A percentile compares a stretch with the other conserved stretches of the same genome.
Conservation (phyloP, 352 stramenopile genomes). For the Phytopythium chamaehyphon region DNA sequence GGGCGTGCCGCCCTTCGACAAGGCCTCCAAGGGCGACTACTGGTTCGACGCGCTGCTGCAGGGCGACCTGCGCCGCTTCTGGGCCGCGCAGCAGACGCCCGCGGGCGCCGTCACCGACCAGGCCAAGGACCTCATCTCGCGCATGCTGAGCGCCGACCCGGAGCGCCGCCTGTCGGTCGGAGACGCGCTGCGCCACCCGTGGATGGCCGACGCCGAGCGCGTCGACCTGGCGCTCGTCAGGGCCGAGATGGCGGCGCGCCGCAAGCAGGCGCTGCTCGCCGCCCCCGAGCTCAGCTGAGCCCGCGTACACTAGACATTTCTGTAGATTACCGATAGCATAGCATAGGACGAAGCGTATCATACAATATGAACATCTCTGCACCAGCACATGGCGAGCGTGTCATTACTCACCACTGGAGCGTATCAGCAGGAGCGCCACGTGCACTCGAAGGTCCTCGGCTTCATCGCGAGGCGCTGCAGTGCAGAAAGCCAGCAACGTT, state of each 20-base stretch:
- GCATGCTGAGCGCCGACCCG: conserved; percentile 57
- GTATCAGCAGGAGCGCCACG: too few relatives aligned
- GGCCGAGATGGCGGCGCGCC: conserved; percentile 33
- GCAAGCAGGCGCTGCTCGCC: conserved; percentile 18
- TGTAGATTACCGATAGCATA: conserved; percentile 3
- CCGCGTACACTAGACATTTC: background rate
- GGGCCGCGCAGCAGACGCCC: conserved; percentile 39
- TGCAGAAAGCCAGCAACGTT: too few relatives aligned
- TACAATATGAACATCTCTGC: conserved; percentile 2
- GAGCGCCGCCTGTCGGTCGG: conserved; percentile 53
- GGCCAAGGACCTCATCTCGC: conserved; percentile 68
- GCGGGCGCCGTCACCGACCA: conserved; percentile 35
- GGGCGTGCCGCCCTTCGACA: conserved; percentile 85
- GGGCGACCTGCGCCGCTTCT: conserved; percentile 53
- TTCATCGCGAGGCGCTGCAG: too few relatives aligned
- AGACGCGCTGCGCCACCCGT: conserved; percentile 56
- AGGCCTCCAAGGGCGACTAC: conserved; percentile 60
- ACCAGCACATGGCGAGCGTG: conserved; percentile 2
- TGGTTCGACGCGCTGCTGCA: conserved; percentile 67
- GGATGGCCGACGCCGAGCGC: conserved; percentile 38
- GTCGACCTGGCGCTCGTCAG: conserved; percentile 31
- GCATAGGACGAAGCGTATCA: background rate
- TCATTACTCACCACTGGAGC: too few relatives aligned
- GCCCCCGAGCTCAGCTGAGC: background rate
- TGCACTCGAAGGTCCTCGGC: too few relatives aligned